A percentile compares a stretch with the other conserved stretches of the same genome.
Conservation (phyloP, 1,139 yeast species). For the Yamadazyma jaroonii region DNA sequence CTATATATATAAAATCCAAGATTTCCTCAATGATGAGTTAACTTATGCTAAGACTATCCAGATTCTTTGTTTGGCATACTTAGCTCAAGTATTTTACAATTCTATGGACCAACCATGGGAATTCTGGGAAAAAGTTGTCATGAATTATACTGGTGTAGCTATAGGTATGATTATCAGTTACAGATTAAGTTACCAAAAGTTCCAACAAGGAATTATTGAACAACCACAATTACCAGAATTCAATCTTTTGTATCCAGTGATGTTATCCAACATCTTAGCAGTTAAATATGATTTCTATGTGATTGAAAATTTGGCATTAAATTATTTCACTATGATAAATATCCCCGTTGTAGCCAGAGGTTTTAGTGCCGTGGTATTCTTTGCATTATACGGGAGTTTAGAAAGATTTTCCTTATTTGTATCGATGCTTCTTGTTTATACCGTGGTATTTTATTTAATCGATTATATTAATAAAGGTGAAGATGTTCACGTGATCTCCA, state of each 20-base stretch:
- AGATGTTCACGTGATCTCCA: constrained; percentile 14
- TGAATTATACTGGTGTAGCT: constrained; percentile 34
- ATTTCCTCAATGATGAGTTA: constrained; percentile 37
- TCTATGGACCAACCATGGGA: constrained; percentile 18
- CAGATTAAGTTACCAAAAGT: constrained; percentile 19
- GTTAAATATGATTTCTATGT: constrained; percentile 10
- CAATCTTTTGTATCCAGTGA: constrained; percentile 32
- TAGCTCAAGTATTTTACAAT: constrained; percentile 30
- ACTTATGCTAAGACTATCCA: constrained; percentile 32
- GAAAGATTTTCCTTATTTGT: constrained; percentile 19
- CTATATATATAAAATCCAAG: constrained; percentile 33
- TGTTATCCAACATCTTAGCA: constrained; percentile 33
- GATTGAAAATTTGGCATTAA: constrained; percentile 30
- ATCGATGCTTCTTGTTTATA: constrained; percentile 25
- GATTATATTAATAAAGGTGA: constrained; percentile 28
- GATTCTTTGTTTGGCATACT: constrained; percentile 27
- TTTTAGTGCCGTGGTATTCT: constrained; percentile 28
- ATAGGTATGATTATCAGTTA: constrained; percentile 30
- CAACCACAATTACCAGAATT: constrained; percentile 36
- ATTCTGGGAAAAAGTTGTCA: constrained; percentile 26
- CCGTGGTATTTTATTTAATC: constrained; percentile 22
- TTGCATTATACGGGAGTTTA: constrained; percentile 27
- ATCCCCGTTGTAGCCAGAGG: constrained; percentile 30
- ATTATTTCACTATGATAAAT: constrained; percentile 34
- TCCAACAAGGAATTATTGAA: constrained; percentile 8